These are phyloP conservation scores for Corymbia calophylla DNA, from an alignment of 441 rosid genomes.

Conservation along the genomic window DNA sequence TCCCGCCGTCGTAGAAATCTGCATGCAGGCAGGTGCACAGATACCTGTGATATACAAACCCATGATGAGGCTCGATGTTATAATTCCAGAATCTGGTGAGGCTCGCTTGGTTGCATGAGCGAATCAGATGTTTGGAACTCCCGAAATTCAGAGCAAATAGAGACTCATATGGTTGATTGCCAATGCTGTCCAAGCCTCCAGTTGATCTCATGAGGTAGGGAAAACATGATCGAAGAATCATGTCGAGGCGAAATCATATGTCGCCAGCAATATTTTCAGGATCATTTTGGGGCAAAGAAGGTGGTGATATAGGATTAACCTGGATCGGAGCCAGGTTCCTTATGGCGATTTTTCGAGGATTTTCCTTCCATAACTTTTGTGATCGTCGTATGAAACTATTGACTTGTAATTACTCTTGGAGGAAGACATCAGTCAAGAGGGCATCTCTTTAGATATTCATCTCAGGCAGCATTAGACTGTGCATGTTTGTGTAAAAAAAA, in stretches of 20 bases:
- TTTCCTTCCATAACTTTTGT: not conserved
- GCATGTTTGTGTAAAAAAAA: not conserved
- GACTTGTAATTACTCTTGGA: not conserved
- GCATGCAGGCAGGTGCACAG: conserved; percentile 59
- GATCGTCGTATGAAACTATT: rapidly evolving
- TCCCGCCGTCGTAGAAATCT: conserved; percentile 49
- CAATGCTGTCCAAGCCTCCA: not conserved
- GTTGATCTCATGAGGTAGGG: not conserved
- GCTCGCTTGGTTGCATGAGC: conserved; percentile 40
- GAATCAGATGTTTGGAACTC: not conserved
- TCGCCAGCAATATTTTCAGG: not conserved
- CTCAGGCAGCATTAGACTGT: not conserved
- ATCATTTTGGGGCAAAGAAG: not conserved
- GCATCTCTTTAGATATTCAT: not conserved
- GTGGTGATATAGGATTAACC: not conserved
- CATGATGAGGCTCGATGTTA: conserved; percentile 82
- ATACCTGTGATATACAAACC: conserved; percentile 52
- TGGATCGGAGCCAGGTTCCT: not conserved
- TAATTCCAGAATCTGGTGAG: conserved; percentile 60
- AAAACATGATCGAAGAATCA: not conserved
- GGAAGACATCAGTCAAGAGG: not conserved
- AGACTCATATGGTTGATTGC: not conserved
- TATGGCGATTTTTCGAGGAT: not conserved
- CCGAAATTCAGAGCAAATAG: not conserved
- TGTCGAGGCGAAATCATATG: not conserved